Base-by-base conservation (phyloP, 352 stramenopile species). In the Globisporangium yorkense region DNA sequence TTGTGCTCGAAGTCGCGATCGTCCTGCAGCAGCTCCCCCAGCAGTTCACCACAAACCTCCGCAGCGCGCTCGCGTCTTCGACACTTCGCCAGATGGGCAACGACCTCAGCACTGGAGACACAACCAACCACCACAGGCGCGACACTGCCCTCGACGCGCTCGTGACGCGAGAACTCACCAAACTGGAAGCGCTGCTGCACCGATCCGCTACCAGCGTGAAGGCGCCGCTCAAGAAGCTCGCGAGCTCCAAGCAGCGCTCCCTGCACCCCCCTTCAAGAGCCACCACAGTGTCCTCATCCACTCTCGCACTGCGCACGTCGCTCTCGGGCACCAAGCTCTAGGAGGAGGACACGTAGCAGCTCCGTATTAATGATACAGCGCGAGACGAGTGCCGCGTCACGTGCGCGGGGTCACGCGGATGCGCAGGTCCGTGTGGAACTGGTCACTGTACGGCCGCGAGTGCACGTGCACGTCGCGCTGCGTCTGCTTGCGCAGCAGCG, bases 401-500 rank as follows among this genome's bases (percentile, higher is more conserved):
- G 24, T 37, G 27, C 79, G 67, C 10, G 77, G 71, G 20, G 77
- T 60, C 20, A 86, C 69, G 41, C 81, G 79, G 31, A 93, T 80
- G 57, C 80, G 77, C 27, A 93, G 44, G 58, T 93, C 83, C 20
- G 76, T 84, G 61, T 88, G 79, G 46, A 72, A 53, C 43, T 55
- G 51, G 49, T 90, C 83, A 41, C 84, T 80, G 58, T 86, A 82
- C 44, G 51, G 63, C 54, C 80, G 77, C 43, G 66, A 83, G 61
- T 91, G 79, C 20, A 87, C 83, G 1, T 73, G 61, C 50, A 93
- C 75, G 46, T 86, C 69, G 9, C 77, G 74, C 35, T 75, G 57
- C n/a, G 78, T 82, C 56, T 91, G 80, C 31, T 80, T 80, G 21
- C 83, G 72, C 33, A 93, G 66, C 52, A 93, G 65, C n/a, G 80